These are phyloP conservation scores for Edaphochlamys debaryana DNA, from an alignment of 139 green algal species.

Conservation along the genomic window DNA sequence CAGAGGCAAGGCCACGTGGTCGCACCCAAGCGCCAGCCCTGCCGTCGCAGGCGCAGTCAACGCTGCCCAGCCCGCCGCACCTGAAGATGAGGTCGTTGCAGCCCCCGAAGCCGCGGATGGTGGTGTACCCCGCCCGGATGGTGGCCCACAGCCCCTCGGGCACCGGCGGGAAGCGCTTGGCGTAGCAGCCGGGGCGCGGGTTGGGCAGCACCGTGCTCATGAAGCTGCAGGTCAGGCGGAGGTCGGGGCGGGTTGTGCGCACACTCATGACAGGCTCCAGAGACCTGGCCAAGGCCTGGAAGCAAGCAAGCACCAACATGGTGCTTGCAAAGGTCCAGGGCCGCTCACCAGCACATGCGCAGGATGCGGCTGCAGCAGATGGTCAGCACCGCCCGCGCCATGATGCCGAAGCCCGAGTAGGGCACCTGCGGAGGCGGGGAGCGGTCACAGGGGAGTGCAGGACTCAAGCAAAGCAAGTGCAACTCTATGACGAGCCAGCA, in stretches of 20 bases:
- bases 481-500: too few relatives aligned
- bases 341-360: constrained; percentile 64
- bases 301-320: too few relatives aligned
- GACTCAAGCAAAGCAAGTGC: too few relatives aligned
- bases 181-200: constrained; percentile 77
- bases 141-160: constrained; percentile 64
- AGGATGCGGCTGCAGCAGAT: constrained; percentile 69
- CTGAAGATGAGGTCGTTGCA: constrained; percentile 88
- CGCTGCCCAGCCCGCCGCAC: background rate
- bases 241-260: too few relatives aligned
- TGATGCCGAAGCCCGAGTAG: constrained; percentile 85
- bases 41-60: too few relatives aligned
- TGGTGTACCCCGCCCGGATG: constrained; percentile 63
- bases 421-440: constrained; percentile 78
- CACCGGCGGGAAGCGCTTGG: constrained; percentile 71
- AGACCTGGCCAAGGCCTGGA: too few relatives aligned
- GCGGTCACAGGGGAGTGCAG: too few relatives aligned
- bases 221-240: too few relatives aligned
- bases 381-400: constrained; percentile 70
- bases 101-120: constrained; percentile 65
- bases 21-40: too few relatives aligned
- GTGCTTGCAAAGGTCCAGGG: too few relatives aligned
- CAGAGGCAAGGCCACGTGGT: background rate
- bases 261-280: too few relatives aligned
- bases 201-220: constrained; percentile 86